Base-by-base conservation (phyloP, 2,329 filamentous ascomycete genomes). In the Aspergillus fumigatiaffinis region DNA sequence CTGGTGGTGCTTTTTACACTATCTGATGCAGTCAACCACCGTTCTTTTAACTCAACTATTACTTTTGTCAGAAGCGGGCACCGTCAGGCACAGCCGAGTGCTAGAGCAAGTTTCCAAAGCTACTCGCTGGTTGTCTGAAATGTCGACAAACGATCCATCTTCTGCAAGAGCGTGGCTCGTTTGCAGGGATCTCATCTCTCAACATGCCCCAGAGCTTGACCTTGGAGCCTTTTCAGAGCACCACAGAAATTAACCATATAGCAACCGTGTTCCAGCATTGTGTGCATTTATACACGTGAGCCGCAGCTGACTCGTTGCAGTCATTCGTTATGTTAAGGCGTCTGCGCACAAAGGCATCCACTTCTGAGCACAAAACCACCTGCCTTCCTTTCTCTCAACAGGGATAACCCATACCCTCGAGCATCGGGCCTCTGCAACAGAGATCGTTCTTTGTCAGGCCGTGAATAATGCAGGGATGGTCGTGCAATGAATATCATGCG, bases 1-100 rank as follows among this genome's bases (percentile, higher is more conserved):
- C 20, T 78, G 76, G 76, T 77, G 73, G 71, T 73, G 66, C 57
- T 61, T 76, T 20, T 61, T 78, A 29, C 75, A 78, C 54, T 73
- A 72, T 58, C 57, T 78, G 17, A 73, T 77, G 60, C 76, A 78
- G 60, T 64, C 74, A 12, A 69, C 66, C 2, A 69, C 70, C 2
- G 66, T 77, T 4, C 64, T 76, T 23, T 65, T 76, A 52, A 71
- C 73, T 10, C 67, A 75, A 54, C 57, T 76, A 5, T 67, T 74
- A 28, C 68, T 72, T 32, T 64, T 69, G 21, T 64, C 67, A 23
- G 63, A 68, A 46, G 66, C 71, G 20, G 69, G 69, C 51, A 69
- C 70, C 10, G 49, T 64, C 35, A 66, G 70, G 42, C 68, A 70
- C 12, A 62, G 61, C 8, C 57, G 51, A 2, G 63, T 76, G 5